A percentile compares a stretch with the other conserved stretches of the same genome.
phyloP scores from a whole-genome alignment of 768 basidiomycete species.

The Roridomyces roridus region DNA sequence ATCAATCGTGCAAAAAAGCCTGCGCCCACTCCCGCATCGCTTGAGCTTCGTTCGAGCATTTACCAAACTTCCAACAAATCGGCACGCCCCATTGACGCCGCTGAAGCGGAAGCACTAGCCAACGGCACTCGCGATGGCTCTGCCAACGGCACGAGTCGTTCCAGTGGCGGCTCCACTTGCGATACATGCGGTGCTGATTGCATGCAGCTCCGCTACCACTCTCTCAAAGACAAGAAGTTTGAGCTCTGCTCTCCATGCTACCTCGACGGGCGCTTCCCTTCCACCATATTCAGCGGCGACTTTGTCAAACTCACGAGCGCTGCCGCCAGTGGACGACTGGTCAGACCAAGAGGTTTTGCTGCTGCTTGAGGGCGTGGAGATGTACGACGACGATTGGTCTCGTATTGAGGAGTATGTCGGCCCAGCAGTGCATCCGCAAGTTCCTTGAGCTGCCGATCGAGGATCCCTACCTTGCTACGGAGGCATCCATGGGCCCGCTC shows the following conservation, averaged over 20 bases:
- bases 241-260: conserved; percentile 93
- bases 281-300: conserved; percentile 94
- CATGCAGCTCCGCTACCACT: conserved; percentile 87
- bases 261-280: conserved; percentile 95
- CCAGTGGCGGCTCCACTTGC: conserved; percentile 63
- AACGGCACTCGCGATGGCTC: conserved; percentile 57
- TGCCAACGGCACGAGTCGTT: conserved; percentile 51
- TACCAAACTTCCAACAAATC: conserved; percentile 89
- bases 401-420: conserved; percentile 93
- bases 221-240: conserved; percentile 89
- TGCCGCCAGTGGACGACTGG: conserved; percentile 72
- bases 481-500: conserved; percentile 77
- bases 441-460: conserved; percentile 98
- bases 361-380: conserved; percentile 95
- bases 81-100: conserved; percentile 68
- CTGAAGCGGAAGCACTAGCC: conserved; percentile 72
- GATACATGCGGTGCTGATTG: conserved; percentile 97
- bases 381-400: conserved; percentile 98
- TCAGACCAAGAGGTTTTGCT: conserved; percentile 87
- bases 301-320: conserved; percentile 83
- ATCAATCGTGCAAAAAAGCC: conserved; percentile 57
- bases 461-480: conserved; percentile 85
- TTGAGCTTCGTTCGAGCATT: conserved; percentile 87
- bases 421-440: conserved; percentile 94
- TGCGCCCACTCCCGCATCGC: conserved; percentile 63